Base-by-base conservation (phyloP, 495 filamentous ascomycete genomes). In the Penicillium dipodomyicola region DNA sequence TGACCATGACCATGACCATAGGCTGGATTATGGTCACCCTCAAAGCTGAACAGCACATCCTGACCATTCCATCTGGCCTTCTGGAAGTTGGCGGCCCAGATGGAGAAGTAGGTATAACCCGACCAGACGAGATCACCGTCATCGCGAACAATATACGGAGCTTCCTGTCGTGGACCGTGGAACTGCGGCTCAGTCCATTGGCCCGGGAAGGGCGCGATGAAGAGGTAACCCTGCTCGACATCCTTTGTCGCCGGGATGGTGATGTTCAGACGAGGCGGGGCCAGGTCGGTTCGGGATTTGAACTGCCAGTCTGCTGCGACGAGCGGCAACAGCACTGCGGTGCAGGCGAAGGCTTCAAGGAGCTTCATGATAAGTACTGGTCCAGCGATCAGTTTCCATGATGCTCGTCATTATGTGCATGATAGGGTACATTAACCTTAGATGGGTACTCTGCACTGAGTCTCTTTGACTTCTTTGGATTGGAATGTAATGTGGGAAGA, bases 341-440 rank as follows among this genome's bases (percentile, higher is more conserved):
- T 57, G 39, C 60, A 62, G 32, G 71, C 41, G 30, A 65, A 20
- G 30, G 52, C 20, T 39, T 58, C 44, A 51, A 61, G 51, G 51
- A 68, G 72, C 73, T 78, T 80, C 69, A 68, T 67, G 63, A 63
- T 63, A 50, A 41, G 44, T 42, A 59, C 62, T 65, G 59, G 50
- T 25, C 52, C 47, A 52, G 56, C 63, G 69, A 75, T 81, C 68
- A 82, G 80, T 59, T 56, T 67, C 69, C 61, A 63, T 58, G 56
- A 59, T 65, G 59, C 57, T 53, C 51, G 64, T 53, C 61, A 72
- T 72, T 25, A 30, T 68, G 52, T 66, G 41, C 27, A 67, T 65
- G 60, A 71, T 64, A 67, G 77, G 78, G 77, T 81, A 81, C 80
- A 82, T 82, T 81, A 78, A 82, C 80, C 78, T 82, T 80, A 65